Conservation (phyloP, 2,329 filamentous ascomycete genomes). For the Thelonectria olida region DNA sequence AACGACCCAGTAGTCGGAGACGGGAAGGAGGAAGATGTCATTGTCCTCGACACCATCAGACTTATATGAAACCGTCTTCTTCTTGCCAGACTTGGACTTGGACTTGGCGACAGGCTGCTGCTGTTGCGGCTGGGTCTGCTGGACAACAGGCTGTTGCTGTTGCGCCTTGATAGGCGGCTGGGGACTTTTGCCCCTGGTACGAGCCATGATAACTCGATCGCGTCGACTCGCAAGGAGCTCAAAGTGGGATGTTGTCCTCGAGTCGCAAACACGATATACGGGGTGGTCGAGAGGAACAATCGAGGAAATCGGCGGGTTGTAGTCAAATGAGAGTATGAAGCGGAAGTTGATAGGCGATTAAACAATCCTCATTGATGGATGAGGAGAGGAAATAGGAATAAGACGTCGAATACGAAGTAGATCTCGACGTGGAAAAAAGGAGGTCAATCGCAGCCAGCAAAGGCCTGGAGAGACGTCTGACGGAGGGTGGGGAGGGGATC, state of each 20-base stretch:
- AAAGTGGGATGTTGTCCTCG: constrained; percentile 5
- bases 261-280: constrained; percentile 23
- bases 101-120: constrained; percentile 20
- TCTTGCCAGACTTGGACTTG: constrained; percentile 37
- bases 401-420: constrained; percentile 12
- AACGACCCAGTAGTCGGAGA: constrained; percentile 84
- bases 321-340: constrained; percentile 28
- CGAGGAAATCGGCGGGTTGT: constrained; percentile 1
- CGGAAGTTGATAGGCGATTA: constrained; percentile 27
- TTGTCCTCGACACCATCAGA: constrained; percentile 87
- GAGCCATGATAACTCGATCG: constrained; percentile 45
- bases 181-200: constrained; percentile 49
- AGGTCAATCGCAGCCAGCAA: constrained; percentile 25
- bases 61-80: constrained; percentile 67
- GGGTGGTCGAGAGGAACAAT: constrained; percentile 7
- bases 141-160: constrained; percentile 26
- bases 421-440: constrained; percentile 15
- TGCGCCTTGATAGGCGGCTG: constrained; percentile 41
- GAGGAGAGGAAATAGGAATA: constrained; percentile 21
- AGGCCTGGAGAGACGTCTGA: constrained; percentile 22
- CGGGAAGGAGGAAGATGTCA: constrained; percentile 88
- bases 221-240: constrained; percentile 21
- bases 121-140: constrained; percentile 21
- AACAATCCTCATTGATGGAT: constrained; percentile 35
- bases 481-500: constrained; percentile 10